Evolutionary conservation across 306 rosid species (phyloP), one percentile per base, ranked within the genome.

Genomic region (Senna tora): DNA sequence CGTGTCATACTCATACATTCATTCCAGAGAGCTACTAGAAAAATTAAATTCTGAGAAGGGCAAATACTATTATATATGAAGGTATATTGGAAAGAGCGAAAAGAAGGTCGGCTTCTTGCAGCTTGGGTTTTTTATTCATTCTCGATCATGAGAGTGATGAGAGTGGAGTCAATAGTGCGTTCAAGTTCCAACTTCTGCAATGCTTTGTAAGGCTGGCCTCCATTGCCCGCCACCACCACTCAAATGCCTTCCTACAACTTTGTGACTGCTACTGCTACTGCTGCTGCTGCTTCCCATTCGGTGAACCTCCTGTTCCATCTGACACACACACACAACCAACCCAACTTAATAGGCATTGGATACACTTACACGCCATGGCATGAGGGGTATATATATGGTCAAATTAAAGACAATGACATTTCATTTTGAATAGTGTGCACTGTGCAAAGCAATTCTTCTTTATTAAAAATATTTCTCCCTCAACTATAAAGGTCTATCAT

Each of bases 171-270:
- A 59, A 54, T n/a, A 68, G 72, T 22, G 74, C 32, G 43, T 74
- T 91, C 87, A 88, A 73, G 81, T 88, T 78, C 96, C 96, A 79
- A 87, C 15, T 84, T 93, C 98, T 87, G 81, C 87, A 79, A 93
- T 93, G 87, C 96, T 92, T 59, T 90, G 98, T 83, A 92, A 87
- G 45, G 96, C 90, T 81, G 98, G 98, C 81, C 86, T 88, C 97
- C 98, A 93, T 66, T 93, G 97, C 65, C 89, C 87, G 73, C 92
- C 75, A 16, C 74, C 83, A 69, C 87, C 89, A 69, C 76, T 79
- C 9, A 75, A 45, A 59, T 83, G 87, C 79, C 86, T 90, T 67
- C 86, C 91, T 76, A 80, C 74, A 13, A 79, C 67, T 78, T 76
- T 87, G 45, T 38, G 73, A 51, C 54, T 56, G 68, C 79, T 56